These are phyloP conservation scores for Blastobotrys buckinghamii DNA, from an alignment of 1,139 yeast genomes.

Conservation along the genomic window DNA sequence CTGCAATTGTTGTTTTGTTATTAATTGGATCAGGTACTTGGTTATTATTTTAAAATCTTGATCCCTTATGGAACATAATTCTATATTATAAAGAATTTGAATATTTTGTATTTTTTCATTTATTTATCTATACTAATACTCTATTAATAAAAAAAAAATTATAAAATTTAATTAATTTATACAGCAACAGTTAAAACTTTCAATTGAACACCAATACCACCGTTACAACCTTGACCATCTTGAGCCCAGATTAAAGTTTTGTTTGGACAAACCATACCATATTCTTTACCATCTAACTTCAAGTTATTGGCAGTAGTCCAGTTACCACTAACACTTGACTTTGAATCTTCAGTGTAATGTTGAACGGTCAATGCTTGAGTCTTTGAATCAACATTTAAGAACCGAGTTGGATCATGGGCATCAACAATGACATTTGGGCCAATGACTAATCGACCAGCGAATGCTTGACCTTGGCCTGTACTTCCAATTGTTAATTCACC, in stretches of 20 bases:
- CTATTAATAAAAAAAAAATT: no score
- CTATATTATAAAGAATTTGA: no score
- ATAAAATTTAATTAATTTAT: not conserved
- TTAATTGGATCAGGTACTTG: conserved; percentile 65
- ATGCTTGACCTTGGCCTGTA: not conserved
- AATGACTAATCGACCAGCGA: conserved; percentile 6
- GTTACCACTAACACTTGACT: conserved; percentile 5
- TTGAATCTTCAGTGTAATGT: not conserved
- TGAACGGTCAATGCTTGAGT: no score
- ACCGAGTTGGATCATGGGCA: not conserved
- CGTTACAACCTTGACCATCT: conserved; percentile 2
- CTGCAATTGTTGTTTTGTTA: conserved; percentile 64
- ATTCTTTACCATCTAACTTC: conserved; percentile 5
- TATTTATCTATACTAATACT: no score
- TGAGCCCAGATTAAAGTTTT: conserved; percentile 8
- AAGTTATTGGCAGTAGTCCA: conserved; percentile 10
- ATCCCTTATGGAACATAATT: no score
- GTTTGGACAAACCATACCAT: conserved; percentile 12
- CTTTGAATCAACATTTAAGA: conserved; percentile 2
- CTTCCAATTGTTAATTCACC: conserved; percentile 5
- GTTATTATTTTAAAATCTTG: conserved; percentile 47
- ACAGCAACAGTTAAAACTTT: conserved; percentile 4
- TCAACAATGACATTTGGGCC: conserved; percentile 7
- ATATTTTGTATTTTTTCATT: no score
- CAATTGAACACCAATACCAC: conserved; percentile 11